Conservation (phyloP, 139 green algal genomes). For the Astrephomene gubernaculifera region DNA sequence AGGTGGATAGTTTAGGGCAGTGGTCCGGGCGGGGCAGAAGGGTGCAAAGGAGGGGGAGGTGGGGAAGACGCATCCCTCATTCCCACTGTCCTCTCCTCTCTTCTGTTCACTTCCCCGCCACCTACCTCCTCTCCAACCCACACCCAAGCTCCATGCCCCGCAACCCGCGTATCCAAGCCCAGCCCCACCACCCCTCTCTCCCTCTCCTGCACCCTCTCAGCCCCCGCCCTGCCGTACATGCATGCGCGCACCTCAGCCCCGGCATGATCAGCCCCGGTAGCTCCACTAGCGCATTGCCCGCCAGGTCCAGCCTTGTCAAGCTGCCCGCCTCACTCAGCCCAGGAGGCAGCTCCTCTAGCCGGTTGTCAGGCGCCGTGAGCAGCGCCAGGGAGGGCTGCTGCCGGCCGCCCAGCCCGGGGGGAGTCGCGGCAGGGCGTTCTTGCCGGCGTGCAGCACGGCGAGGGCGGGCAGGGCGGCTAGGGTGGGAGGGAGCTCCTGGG, state of each 20-base stretch:
- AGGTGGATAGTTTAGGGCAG: too few species aligned
- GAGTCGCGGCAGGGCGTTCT: slow-evolving; percentile 42
- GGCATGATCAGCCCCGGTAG: slow-evolving; percentile 39
- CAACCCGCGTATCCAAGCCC: too few species aligned
- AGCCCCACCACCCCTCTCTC: too few species aligned
- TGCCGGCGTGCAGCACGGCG: slow-evolving; percentile 8
- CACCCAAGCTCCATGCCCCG: too few species aligned
- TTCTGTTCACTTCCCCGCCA: too few species aligned
- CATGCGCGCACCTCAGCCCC: slow-evolving; percentile 25
- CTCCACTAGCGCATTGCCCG: slow-evolving; percentile 56
- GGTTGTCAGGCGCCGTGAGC: slow-evolving; percentile 48
- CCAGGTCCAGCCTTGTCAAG: slow-evolving; percentile 58
- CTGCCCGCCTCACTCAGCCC: slow-evolving; percentile 1
- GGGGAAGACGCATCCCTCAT: too few species aligned
- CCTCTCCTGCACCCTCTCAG: not conserved
- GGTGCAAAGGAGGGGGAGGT: too few species aligned
- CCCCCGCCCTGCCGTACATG: not conserved
- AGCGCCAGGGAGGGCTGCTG: slow-evolving; percentile 56
- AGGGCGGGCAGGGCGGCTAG: slow-evolving; percentile 37
- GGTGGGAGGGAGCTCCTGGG: slow-evolving; percentile 36
- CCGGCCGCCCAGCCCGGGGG: slow-evolving; percentile 42
- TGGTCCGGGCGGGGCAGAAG: too few species aligned
- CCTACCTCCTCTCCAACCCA: too few species aligned
- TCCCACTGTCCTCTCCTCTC: too few species aligned
- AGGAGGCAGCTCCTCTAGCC: slow-evolving; percentile 44